These are phyloP conservation scores for Glebionis coronaria DNA, from an alignment of 129 eudicot genomes.

Conservation along the genomic window DNA sequence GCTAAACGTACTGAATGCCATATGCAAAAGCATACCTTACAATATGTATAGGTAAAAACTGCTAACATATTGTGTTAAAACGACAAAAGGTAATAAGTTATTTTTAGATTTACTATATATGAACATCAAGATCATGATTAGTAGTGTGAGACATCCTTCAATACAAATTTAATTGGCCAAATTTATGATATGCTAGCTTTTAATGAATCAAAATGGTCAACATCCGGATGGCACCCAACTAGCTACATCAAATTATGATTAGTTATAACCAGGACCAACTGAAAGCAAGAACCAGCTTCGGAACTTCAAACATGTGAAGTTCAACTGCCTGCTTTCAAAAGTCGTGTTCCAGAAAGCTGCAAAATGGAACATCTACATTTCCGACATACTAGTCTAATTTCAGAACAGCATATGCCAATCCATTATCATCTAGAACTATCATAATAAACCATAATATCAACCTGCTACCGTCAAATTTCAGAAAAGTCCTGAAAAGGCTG, in stretches of 20 bases:
- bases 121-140: background rate
- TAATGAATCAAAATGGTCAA: slow-evolving; percentile 1
- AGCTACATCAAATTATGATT: background rate
- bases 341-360: background rate
- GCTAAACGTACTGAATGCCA: too few species aligned
- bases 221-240: background rate
- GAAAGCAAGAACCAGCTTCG: background rate
- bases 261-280: background rate
- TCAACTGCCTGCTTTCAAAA: background rate
- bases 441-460: background rate
- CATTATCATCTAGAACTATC: background rate
- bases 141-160: background rate
- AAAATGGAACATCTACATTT: background rate
- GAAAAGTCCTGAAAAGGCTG: background rate
- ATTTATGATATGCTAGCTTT: background rate
- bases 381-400: background rate
- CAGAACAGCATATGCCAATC: background rate
- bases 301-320: background rate
- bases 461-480: background rate
- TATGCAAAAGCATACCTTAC: background rate
- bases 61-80: too few species aligned
- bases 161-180: too few species aligned
- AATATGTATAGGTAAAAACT: background rate
- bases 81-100: background rate
- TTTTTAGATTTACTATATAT: background rate